Base-by-base conservation (phyloP, 1,284 basidiomycete species). In the Cryptococcus sp. region DNA sequence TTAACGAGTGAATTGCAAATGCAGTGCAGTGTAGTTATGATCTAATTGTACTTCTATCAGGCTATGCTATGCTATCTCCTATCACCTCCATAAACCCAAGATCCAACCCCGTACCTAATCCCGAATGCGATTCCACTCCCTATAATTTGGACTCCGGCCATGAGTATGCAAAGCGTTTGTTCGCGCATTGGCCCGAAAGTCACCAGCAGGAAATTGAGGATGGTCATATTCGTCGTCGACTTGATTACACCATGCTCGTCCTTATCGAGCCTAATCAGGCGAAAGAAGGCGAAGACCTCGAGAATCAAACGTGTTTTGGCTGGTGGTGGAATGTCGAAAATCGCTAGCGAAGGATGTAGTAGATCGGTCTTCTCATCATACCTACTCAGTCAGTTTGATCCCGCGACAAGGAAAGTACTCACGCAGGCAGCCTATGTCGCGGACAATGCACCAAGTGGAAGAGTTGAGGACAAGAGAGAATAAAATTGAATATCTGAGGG, bases 401-500 rank as follows among this genome's bases (percentile, higher is more conserved):
- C 16, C 32, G 16, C 13, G 32, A 5, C 39, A 36, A 37, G 32
- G 22, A n/a, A 10, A 9, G 22, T 23, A 73, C 79, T 57, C 68
- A 91, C 88, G 83, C 82, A 48, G 96, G 96, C 14, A 99, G 81
- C 25, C 96, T 82, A 76, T 98, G 96, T 41, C 96, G 79, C 2
- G 96, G 96, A 66, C 92, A 97, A 0, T 88, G 87, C 7, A 98
- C 88, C 9, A 99, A 73, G 1, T 89, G 88, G 67, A 98, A 98
- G 1, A 99, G 77, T 70, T 99, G 96, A 3, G 96, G 96, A 61
- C 87, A 90, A 21, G 91, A 96, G 36, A 98, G 79, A 40, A 97
- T 48, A 66, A 99, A 99, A 74, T 99, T 98, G 83, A 98, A 90
- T 57, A 97, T 87, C 70, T 99, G 96, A 4, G 96, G 96, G 31